These are phyloP conservation scores for Excoecaria cochinchinensis DNA, from an alignment of 345 rosid species.

Conservation along the genomic window DNA sequence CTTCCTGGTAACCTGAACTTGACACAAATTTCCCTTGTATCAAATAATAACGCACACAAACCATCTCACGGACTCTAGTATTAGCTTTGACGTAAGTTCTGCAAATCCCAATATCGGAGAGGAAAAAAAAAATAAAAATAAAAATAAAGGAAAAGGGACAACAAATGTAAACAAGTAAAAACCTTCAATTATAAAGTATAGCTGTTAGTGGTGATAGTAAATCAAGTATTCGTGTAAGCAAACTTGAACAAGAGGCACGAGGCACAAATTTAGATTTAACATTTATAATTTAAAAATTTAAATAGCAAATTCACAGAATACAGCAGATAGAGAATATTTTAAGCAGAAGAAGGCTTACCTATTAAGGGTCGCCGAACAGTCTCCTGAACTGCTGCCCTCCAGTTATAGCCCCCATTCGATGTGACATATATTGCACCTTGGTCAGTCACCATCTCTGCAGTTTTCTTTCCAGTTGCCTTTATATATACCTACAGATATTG, in stretches of 20 bases:
- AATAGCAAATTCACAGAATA: background rate
- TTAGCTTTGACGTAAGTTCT: background rate
- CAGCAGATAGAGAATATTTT: slow-evolving; percentile 13
- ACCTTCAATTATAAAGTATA: background rate
- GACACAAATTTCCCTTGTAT: background rate
- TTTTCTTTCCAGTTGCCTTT: slow-evolving; percentile 87
- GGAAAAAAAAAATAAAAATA: no score
- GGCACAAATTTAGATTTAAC: background rate
- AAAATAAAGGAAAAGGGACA: background rate
- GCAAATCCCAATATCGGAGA: background rate
- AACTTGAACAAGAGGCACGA: background rate
- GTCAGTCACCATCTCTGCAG: slow-evolving; percentile 96
- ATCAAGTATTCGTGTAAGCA: background rate
- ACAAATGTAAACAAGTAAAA: no score
- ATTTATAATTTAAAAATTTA: background rate
- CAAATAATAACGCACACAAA: background rate
- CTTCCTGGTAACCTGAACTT: background rate
- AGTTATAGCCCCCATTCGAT: slow-evolving; percentile 82
- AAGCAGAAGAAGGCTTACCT: slow-evolving; percentile 47
- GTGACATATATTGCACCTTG: slow-evolving; percentile 94
- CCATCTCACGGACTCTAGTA: background rate
- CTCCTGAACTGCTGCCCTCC: slow-evolving; percentile 97
- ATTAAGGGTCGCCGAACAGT: slow-evolving; percentile 94
- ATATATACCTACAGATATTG: slow-evolving; percentile 64
- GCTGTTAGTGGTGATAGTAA: background rate